phyloP scores from a whole-genome alignment of 2,329 filamentous ascomycete species.

The Colletotrichum filicis region DNA sequence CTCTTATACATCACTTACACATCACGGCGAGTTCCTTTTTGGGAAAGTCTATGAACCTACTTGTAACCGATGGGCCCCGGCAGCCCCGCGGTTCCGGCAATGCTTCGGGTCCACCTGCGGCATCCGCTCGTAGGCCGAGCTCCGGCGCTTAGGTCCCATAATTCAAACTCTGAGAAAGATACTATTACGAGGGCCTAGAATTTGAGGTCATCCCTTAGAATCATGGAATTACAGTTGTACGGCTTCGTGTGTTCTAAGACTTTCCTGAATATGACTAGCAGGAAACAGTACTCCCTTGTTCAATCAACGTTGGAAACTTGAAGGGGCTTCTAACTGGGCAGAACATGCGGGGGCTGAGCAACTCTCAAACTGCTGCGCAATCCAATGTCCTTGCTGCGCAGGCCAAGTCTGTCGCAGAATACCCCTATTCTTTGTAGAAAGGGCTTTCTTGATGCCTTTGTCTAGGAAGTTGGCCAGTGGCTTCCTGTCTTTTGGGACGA shows the following conservation, averaged over 20 bases:
- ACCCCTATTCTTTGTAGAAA: neutral
- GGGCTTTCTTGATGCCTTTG: neutral
- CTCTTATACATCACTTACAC: neutral
- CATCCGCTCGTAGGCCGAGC: neutral
- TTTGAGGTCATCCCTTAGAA: neutral
- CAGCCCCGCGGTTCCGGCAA: neutral
- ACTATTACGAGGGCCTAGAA: neutral
- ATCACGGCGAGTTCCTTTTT: neutral
- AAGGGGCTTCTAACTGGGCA: neutral
- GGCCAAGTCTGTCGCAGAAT: neutral
- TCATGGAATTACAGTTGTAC: neutral
- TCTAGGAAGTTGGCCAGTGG: too few relatives aligned
- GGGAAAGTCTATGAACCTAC: too few relatives aligned
- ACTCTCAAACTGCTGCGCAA: neutral
- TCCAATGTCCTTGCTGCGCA: neutral
- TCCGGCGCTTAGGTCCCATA: neutral
- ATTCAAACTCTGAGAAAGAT: neutral
- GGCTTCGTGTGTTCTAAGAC: neutral
- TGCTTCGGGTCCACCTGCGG: neutral
- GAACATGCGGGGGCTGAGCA: neutral
- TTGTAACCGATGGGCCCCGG: too few relatives aligned
- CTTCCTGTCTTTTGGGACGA: neutral
- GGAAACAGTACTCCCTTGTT: neutral
- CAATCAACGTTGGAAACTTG: neutral
- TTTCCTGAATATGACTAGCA: neutral